Percentiles rank a stretch among this genome's conserved stretches.
phyloP scores from a whole-genome alignment of 805 yeast species.

The Metschnikowia lunata region DNA sequence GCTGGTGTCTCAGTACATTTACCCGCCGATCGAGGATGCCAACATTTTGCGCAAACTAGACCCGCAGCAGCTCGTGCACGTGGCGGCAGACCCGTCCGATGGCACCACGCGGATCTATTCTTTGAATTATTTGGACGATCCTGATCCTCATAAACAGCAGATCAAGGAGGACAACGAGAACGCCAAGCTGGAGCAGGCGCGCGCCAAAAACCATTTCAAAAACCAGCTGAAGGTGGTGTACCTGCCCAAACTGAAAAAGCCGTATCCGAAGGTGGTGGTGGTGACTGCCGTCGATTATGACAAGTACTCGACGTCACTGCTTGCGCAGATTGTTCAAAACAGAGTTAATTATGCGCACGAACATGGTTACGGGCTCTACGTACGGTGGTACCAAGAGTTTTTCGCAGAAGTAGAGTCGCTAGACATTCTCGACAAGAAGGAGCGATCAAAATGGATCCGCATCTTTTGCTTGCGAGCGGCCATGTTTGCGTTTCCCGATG shows the following conservation, averaged over 20 bases:
- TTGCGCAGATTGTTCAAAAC: slow-evolving; percentile 73
- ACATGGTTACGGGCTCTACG: slow-evolving; percentile 77
- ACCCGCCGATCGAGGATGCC: slow-evolving; percentile 74
- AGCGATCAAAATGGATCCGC: slow-evolving; percentile 59
- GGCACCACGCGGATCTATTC: slow-evolving; percentile 22
- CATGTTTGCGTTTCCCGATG: slow-evolving; percentile 86
- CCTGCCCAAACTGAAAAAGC: slow-evolving; percentile 32
- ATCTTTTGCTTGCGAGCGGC: slow-evolving; percentile 72
- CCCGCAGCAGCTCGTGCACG: slow-evolving; percentile 34
- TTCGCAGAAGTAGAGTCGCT: slow-evolving; percentile 49
- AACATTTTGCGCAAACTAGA: slow-evolving; percentile 55
- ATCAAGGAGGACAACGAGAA: slow-evolving; percentile 46
- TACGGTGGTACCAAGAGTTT: slow-evolving; percentile 84
- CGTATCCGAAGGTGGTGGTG: slow-evolving; percentile 61
- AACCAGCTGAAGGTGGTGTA: slow-evolving; percentile 61
- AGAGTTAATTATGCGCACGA: slow-evolving; percentile 83
- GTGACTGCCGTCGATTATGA: slow-evolving; percentile 80
- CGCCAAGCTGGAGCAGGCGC: slow-evolving; percentile 36
- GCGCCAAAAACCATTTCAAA: slow-evolving; percentile 54
- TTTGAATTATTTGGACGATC: slow-evolving; percentile 42
- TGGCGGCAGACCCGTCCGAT: slow-evolving; percentile 20
- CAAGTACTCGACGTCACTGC: slow-evolving; percentile 51
- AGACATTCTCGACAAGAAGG: slow-evolving; percentile 37
- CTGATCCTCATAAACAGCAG: slow-evolving; percentile 29
- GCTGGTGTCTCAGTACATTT: slow-evolving; percentile 52